Percentiles rank a stretch among this genome's conserved stretches.
These are phyloP conservation scores for Mortierella polycephala DNA, from an alignment of 371 early-diverging fungal genomes.

Conservation along the genomic window DNA sequence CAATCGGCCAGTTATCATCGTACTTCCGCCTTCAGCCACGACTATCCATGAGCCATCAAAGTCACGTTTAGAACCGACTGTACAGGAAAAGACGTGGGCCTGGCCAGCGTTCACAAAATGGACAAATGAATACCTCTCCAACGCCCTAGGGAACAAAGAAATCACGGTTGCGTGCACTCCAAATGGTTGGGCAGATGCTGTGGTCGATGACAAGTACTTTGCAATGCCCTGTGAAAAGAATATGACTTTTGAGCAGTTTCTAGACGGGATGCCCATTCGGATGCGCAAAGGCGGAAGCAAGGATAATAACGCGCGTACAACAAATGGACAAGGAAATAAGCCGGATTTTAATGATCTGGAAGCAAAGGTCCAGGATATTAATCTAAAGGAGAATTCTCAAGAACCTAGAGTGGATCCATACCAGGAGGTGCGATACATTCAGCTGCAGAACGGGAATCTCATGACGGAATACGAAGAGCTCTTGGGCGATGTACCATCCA, in stretches of 20 bases:
- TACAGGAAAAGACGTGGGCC: conserved; percentile 34
- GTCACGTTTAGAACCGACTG: conserved; percentile 16
- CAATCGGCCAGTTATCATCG: conserved; percentile 58
- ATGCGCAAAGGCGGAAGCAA: neutral
- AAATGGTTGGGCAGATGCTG: conserved; percentile 74
- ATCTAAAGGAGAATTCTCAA: neutral
- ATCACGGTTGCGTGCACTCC: conserved; percentile 73
- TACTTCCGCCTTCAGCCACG: conserved; percentile 28
- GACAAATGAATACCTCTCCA: conserved; percentile 69
- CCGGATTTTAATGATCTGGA: conserved; percentile 12
- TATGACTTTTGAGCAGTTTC: conserved; percentile 68
- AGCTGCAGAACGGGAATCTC: conserved; percentile 78
- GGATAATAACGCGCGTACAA: conserved; percentile 1
- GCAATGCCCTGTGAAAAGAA: conserved; percentile 72
- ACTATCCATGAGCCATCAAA: conserved; percentile 21
- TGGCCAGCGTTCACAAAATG: conserved; percentile 75
- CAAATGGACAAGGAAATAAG: conserved; percentile 19
- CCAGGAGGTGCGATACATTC: conserved; percentile 69
- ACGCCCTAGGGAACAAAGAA: conserved; percentile 56
- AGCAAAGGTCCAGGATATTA: neutral
- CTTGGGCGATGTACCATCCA: conserved; percentile 66
- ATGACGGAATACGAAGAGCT: conserved; percentile 64
- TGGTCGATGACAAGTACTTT: conserved; percentile 72
- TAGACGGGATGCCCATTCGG: conserved; percentile 57
- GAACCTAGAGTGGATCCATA: conserved; percentile 17